A percentile compares a stretch with the other conserved stretches of the same genome.
Evolutionary conservation across 106 monocot species (phyloP).

Genomic region (Dactylorhiza incarnata): DNA sequence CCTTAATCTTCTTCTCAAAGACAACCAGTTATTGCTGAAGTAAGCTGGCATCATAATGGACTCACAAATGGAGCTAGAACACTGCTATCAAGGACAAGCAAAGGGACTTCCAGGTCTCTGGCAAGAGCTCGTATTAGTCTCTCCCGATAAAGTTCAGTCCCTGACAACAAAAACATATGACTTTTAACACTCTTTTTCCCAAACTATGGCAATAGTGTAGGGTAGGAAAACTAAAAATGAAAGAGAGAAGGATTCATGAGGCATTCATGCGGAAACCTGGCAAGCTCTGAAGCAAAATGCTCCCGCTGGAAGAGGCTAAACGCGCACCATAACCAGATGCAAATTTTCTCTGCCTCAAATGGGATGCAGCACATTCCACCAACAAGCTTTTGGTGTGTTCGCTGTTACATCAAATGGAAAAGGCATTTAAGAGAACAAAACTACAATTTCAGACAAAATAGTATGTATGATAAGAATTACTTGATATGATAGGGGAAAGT

Average conservation of each 20-base stretch:
- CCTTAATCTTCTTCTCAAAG: neutral
- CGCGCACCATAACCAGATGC: conserved; percentile 56
- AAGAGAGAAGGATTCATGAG: neutral
- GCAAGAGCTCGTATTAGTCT: conserved; percentile 60
- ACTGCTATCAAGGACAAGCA: conserved; percentile 63
- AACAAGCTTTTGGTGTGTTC: conserved; percentile 63
- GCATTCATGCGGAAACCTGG: conserved; percentile 38
- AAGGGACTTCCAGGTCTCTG: conserved; percentile 50
- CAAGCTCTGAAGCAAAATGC: conserved; percentile 77
- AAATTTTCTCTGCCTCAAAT: conserved; percentile 64
- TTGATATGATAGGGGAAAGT: conserved; percentile 75
- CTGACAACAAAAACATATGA: conserved; percentile 27
- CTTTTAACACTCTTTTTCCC: neutral
- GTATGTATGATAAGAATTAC: conserved; percentile 22
- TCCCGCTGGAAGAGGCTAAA: conserved; percentile 62
- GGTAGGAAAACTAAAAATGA: neutral
- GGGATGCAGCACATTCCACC: conserved; percentile 75
- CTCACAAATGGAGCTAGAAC: conserved; percentile 69
- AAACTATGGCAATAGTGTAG: neutral
- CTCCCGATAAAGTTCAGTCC: conserved; percentile 73
- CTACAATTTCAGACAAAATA: neutral
- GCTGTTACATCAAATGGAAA: conserved; percentile 26
- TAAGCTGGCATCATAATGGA: neutral
- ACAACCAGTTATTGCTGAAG: neutral
- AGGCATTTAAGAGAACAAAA: neutral